Conservation (phyloP, 2,329 filamentous ascomycete species). For the Coniochaeta pulveracea region DNA sequence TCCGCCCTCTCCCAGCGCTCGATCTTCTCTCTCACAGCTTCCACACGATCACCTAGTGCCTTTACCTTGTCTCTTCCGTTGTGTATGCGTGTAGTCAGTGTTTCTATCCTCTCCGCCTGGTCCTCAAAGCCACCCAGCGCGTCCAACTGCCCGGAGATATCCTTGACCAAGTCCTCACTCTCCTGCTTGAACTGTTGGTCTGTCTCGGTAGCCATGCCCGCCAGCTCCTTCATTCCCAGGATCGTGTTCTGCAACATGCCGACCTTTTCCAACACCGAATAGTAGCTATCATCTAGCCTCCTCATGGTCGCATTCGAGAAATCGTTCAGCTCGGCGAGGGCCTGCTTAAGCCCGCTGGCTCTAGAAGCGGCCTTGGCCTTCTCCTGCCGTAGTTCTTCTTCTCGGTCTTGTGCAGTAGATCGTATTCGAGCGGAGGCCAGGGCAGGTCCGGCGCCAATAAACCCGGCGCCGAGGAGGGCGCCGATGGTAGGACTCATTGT, state of each 20-base stretch:
- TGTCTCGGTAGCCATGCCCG: slow-evolving; percentile 45
- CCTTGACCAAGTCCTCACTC: slow-evolving; percentile 43
- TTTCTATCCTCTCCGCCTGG: slow-evolving; percentile 52
- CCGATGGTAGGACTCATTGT: too few species aligned
- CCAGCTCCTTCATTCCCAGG: slow-evolving; percentile 53
- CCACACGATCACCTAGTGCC: slow-evolving; percentile 50
- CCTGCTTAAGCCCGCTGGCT: slow-evolving; percentile 39
- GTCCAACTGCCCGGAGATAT: slow-evolving; percentile 49
- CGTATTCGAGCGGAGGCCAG: too few species aligned
- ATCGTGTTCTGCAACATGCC: slow-evolving; percentile 54
- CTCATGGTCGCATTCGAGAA: slow-evolving; percentile 52
- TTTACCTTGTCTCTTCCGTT: slow-evolving; percentile 48
- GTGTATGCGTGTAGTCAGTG: slow-evolving; percentile 50
- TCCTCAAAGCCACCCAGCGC: slow-evolving; percentile 50
- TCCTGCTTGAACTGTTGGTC: slow-evolving; percentile 49
- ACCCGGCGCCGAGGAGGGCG: too few species aligned
- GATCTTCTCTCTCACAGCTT: slow-evolving; percentile 50
- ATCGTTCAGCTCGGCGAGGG: slow-evolving; percentile 40
- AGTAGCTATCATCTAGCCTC: slow-evolving; percentile 64
- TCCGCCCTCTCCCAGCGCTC: slow-evolving; percentile 59
- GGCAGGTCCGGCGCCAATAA: too few species aligned
- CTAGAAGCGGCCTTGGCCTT: slow-evolving; percentile 25
- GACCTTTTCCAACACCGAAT: slow-evolving; percentile 59
- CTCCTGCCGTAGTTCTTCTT: slow-evolving; percentile 29
- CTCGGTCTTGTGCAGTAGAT: too few species aligned